Base-by-base conservation (phyloP, 768 basidiomycete species). In the Trametes maxima region DNA sequence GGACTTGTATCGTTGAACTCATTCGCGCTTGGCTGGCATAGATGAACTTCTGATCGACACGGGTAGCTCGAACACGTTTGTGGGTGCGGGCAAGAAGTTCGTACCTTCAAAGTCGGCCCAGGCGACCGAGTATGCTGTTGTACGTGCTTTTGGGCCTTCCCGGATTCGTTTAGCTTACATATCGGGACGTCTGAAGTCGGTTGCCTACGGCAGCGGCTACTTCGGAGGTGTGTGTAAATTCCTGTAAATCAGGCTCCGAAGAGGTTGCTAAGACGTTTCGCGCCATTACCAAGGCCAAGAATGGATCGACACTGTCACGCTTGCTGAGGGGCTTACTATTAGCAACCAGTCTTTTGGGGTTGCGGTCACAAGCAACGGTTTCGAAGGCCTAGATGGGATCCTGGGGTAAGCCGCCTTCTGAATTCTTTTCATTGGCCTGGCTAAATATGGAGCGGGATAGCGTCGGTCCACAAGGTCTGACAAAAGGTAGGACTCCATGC, bases 371-470 rank as follows among this genome's bases (percentile, higher is more conserved):
- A 61, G 77, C 1, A 58, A 67, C 52, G 81, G 81, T 2, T 82
- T 82, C 64, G 59, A 67, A 21, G 79, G 68, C n/a, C 73, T 80
- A 2, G 83, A 85, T 58, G 84, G 84, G 7, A 81, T 83, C 56
- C 67, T 85, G 21, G 82, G 82, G 67, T 68, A 47, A 44, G 55
- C 10, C 3, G 14, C 53, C 17, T 21, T 5, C 36, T 13, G n/a
- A n/a, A n/a, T 8, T 11, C n/a, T 19, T 33, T 43, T 35, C 37
- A 11, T 13, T 43, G 5, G 5, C 51, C 16, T 48, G 45, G 51
- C 25, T 37, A 14, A 7, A 17, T 11, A 17, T 0, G n/a, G 40
- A 2, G 35, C 11, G 0, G 5, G 11, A 14, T 35, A 69, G 68
- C 5, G 75, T 82, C 19, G 84, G 83, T 7, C 82, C 83, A 6